Evolutionary conservation across 352 stramenopile genomes (phyloP).

Genomic region (Phytophthora agathidicida): DNA sequence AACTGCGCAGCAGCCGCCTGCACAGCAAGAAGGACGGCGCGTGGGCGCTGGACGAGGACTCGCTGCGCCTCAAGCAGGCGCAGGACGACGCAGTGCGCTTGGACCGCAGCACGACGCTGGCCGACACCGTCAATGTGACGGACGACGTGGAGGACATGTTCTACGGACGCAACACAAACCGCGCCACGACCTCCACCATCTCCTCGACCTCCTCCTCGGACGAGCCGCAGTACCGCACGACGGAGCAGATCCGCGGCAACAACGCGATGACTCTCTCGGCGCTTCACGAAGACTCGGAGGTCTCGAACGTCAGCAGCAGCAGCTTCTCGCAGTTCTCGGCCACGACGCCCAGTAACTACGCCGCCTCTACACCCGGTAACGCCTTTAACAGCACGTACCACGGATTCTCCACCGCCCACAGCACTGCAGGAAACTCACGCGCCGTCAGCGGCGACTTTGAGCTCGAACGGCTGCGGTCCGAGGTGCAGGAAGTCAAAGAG

Average conservation of each 20-base stretch:
- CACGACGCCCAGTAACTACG: constrained; percentile 28
- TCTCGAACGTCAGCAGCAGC: constrained; percentile 41
- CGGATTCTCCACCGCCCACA: constrained; percentile 10
- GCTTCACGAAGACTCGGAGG: constrained; percentile 64
- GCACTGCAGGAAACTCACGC: not conserved
- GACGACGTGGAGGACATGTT: constrained; percentile 81
- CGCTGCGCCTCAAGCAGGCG: constrained; percentile 50
- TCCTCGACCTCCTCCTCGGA: too few relatives aligned
- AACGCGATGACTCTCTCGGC: constrained; percentile 45
- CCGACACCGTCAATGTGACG: constrained; percentile 45
- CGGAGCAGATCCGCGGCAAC: constrained; percentile 59
- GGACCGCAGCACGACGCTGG: constrained; percentile 41
- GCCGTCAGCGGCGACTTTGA: constrained; percentile 16
- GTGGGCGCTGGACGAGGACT: constrained; percentile 44
- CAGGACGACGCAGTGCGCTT: constrained; percentile 42
- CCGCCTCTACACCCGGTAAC: constrained; percentile 23
- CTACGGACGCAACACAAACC: constrained; percentile 35
- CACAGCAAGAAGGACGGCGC: constrained; percentile 43
- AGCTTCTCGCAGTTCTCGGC: constrained; percentile 41
- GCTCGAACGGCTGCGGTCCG: constrained; percentile 47
- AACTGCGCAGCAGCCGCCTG: constrained; percentile 50
- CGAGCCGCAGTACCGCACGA: constrained; percentile 55
- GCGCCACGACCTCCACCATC: constrained; percentile 24
- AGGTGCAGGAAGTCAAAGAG: constrained; percentile 66
- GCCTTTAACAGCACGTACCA: constrained; percentile 12